These are phyloP conservation scores for Arabidopsis lyrata DNA, from an alignment of 441 rosid genomes.

Conservation along the genomic window DNA sequence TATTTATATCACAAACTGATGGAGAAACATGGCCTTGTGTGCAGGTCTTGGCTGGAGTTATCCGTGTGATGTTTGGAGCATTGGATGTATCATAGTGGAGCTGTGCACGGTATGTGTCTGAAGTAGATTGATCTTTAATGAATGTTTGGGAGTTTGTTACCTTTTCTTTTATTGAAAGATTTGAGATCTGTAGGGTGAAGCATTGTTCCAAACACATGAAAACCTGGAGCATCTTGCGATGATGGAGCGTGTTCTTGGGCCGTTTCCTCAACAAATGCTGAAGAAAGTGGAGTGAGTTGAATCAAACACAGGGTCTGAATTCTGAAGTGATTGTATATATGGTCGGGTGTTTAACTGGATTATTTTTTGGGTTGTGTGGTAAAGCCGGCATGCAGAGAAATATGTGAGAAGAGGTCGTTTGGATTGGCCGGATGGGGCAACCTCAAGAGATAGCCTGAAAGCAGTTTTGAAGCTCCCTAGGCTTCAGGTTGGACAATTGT, in stretches of 20 bases:
- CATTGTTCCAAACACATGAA: conserved; percentile 91
- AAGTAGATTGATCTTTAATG: not conserved
- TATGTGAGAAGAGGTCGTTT: conserved; percentile 78
- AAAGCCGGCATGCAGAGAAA: conserved; percentile 80
- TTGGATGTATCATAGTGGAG: conserved; percentile 84
- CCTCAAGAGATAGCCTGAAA: conserved; percentile 79
- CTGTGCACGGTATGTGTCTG: conserved; percentile 73
- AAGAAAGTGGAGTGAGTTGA: conserved; percentile 74
- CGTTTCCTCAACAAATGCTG: conserved; percentile 72
- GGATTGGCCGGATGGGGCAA: conserved; percentile 89
- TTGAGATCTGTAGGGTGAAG: conserved; percentile 70
- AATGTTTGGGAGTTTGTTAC: not conserved
- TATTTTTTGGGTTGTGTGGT: conserved; percentile 8
- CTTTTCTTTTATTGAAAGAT: not conserved
- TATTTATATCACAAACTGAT: conserved; percentile 6
- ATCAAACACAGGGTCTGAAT: not conserved
- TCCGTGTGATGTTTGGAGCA: conserved; percentile 90
- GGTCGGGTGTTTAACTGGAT: not conserved
- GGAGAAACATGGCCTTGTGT: not conserved
- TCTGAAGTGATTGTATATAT: conserved; percentile 8
- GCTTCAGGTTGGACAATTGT: conserved; percentile 64
- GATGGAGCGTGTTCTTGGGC: conserved; percentile 92
- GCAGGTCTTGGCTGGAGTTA: conserved; percentile 92
- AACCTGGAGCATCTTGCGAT: conserved; percentile 91
- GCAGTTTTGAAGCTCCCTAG: conserved; percentile 76